Conservation (phyloP, 257 asterid species). For the Capsicum chinense region DNA sequence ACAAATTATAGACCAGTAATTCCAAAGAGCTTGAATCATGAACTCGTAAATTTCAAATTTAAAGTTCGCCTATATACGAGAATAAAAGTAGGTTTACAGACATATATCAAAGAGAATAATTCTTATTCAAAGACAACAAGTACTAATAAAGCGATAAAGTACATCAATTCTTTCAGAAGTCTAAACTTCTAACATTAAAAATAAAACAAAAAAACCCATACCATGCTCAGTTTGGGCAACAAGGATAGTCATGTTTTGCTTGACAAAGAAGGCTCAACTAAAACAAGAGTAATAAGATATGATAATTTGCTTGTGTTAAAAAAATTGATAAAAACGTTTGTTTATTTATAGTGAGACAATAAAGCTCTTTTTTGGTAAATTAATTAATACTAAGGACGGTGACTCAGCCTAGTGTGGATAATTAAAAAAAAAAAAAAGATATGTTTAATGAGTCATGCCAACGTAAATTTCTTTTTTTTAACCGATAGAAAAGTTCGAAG, state of each 20-base stretch:
- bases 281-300: neutral
- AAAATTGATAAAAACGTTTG: neutral
- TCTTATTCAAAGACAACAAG: neutral
- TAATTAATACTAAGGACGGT: neutral
- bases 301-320: neutral
- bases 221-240: slow-evolving; percentile 29
- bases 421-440: neutral
- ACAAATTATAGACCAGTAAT: neutral
- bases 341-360: slow-evolving; percentile 19
- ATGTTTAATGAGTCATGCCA: slow-evolving; percentile 14
- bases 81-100: neutral
- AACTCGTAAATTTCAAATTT: neutral
- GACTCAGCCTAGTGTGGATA: slow-evolving; percentile 22
- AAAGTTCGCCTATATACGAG: neutral
- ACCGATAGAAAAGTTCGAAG: neutral
- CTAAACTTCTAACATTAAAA: neutral
- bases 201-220: neutral
- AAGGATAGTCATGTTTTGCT: slow-evolving; percentile 28
- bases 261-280: neutral
- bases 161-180: neutral
- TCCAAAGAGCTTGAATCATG: neutral
- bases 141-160: neutral
- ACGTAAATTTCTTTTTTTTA: neutral
- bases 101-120: neutral
- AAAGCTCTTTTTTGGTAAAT: neutral